phyloP scores from a whole-genome alignment of 208 protist species.

The Leishmania turanica region DNA sequence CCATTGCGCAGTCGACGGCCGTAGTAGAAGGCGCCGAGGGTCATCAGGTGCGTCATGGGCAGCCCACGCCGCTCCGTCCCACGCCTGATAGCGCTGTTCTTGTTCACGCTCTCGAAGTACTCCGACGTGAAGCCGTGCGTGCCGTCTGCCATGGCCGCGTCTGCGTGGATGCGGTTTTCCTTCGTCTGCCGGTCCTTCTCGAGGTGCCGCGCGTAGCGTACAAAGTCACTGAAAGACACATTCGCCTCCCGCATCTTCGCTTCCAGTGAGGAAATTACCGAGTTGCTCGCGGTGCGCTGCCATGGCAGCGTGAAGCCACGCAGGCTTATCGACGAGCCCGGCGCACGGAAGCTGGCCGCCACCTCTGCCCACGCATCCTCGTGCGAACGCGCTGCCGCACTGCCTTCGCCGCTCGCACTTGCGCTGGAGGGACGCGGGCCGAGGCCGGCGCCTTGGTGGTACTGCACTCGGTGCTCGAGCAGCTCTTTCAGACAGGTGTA shows the following conservation, averaged over 20 bases:
- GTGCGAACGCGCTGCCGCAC: not conserved
- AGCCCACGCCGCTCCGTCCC: not conserved
- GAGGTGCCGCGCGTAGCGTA: constrained; percentile 36
- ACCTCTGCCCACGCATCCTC: constrained; percentile 36
- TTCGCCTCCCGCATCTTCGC: constrained; percentile 23
- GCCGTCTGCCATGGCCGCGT: constrained; percentile 42
- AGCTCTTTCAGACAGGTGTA: constrained; percentile 68
- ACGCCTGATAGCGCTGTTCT: constrained; percentile 17
- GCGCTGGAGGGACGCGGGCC: not conserved
- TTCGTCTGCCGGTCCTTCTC: constrained; percentile 30
- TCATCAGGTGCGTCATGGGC: constrained; percentile 6
- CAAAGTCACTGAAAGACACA: constrained; percentile 47
- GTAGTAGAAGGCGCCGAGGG: constrained; percentile 36
- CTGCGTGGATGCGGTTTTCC: constrained; percentile 36
- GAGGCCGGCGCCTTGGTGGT: constrained; percentile 1
- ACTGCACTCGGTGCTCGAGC: constrained; percentile 47
- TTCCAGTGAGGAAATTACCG: constrained; percentile 29
- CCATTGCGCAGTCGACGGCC: constrained; percentile 9
- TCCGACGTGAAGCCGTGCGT: constrained; percentile 75
- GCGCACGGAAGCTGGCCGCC: constrained; percentile 51
- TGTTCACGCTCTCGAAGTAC: constrained; percentile 56
- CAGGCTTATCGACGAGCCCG: constrained; percentile 65
- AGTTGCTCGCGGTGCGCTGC: constrained; percentile 51
- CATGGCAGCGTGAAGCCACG: constrained; percentile 66
- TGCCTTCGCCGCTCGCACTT: not conserved